Percentiles rank a stretch among this genome's conserved stretches.
Evolutionary conservation across 2,329 filamentous ascomycete species (phyloP).

Genomic region (Pseudogymnoascus sp.): DNA sequence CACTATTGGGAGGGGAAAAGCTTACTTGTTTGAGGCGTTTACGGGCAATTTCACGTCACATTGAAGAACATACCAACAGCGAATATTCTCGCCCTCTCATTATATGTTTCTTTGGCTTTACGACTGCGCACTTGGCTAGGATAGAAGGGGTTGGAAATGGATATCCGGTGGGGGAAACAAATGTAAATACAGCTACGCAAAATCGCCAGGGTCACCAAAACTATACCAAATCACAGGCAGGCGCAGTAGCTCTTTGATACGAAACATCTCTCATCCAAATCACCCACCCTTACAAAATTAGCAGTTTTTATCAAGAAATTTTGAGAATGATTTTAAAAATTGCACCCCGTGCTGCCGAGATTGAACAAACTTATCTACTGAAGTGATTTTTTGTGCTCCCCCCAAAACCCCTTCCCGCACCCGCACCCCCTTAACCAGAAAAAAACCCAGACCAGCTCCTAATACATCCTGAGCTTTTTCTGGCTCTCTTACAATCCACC

Average conservation of each 20-base stretch:
- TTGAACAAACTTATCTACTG: background rate
- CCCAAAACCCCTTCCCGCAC: background rate
- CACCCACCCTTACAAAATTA: background rate
- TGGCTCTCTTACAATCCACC: constrained; percentile 4
- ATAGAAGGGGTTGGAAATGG: background rate
- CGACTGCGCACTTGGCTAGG: background rate
- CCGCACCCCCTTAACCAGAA: background rate
- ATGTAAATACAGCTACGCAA: background rate
- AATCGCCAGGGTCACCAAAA: background rate
- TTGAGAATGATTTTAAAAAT: background rate
- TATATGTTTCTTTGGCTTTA: background rate
- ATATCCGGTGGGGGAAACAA: background rate
- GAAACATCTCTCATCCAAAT: background rate
- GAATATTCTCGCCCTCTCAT: background rate
- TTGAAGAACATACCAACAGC: background rate
- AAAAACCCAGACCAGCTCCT: background rate
- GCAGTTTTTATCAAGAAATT: background rate
- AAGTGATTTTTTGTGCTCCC: constrained; percentile 4
- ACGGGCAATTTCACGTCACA: background rate
- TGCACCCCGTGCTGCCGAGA: background rate
- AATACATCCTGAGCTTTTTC: background rate
- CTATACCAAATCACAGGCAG: background rate
- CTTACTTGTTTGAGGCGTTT: constrained; percentile 1
- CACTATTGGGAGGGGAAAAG: background rate
- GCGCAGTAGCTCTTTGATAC: background rate